Evolutionary conservation across 225 moss, liverwort and hornwort species (phyloP), one percentile per base, ranked within the genome.

Genomic region (Sphagnum tenellum): DNA sequence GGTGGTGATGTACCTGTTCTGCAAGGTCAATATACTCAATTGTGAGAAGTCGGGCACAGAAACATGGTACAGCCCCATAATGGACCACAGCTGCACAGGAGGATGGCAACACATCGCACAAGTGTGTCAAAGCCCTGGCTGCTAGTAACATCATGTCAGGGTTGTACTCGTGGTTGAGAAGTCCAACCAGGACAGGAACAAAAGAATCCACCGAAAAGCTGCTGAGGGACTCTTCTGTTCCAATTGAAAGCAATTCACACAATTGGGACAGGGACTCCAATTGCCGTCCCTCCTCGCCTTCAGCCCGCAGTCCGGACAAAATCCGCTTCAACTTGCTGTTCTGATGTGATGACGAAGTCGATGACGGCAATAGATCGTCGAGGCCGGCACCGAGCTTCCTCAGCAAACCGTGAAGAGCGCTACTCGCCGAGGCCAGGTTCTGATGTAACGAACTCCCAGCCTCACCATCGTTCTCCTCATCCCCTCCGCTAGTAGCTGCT

Each of bases 131-230:
- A 73, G 96, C 96, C 83, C 96, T 87, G 62, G 93, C 96, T 70
- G 96, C 96, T 80, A 98, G 82, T 69, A 98, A 62, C 96, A 98
- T 98, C 73, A 98, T 98, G 49, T 98, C 93, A 65, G 96, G 92
- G 67, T 89, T 92, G 71, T 82, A 90, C 82, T 98, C 96, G 74
- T 82, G 85, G 87, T 98, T 98, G 75, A 98, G 87, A 73, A 98
- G 88, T 70, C 93, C 93, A 72, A 98, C 96, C 72, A 98, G 83
- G 63, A 90, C 86, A 49, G 96, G 96, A 73, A 98, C 96, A 69
- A 98, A 98, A 5, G 96, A 93, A 87, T 98, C 96, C 69, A 98
- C 93, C 64, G 96, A 93, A 67, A 98, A 98, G 89, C 87, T 98
- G 84, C 93, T 86, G 63, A 98, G 90, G 12, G 96, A 98, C 74